Evolutionary conservation across 169 alveolate species (phyloP).

Genomic region (Eimeria praecox): DNA sequence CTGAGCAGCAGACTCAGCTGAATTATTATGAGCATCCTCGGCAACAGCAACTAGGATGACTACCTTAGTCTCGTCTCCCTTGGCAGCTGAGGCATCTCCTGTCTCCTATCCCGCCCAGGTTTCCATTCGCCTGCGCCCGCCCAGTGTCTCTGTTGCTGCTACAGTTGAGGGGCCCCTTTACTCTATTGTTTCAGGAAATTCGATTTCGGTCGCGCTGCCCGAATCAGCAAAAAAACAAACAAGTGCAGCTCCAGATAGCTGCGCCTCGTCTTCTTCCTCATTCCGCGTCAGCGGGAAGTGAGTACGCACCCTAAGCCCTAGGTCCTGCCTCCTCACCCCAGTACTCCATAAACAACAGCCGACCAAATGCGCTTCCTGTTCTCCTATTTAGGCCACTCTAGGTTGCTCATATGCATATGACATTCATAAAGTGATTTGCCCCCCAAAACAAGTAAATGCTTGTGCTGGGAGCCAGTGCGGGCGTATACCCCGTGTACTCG

Average conservation of each 20-base stretch:
- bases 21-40: neutral
- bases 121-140: constrained; percentile 25
- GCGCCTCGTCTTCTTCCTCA: neutral
- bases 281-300: constrained; percentile 21
- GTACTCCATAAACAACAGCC: neutral
- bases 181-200: neutral
- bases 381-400: neutral
- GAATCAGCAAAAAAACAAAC: neutral
- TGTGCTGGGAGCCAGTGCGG: neutral
- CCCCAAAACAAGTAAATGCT: neutral
- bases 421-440: neutral
- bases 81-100: neutral
- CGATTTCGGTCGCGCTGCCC: neutral
- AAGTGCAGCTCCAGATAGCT: neutral
- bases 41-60: neutral
- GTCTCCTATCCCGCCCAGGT: neutral
- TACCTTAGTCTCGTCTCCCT: neutral
- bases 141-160: constrained; percentile 1
- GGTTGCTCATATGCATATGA: neutral
- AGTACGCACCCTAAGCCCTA: neutral
- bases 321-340: neutral
- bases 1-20: neutral
- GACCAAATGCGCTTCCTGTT: neutral
- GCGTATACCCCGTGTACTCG: neutral
- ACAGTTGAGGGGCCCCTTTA: neutral